Conservation (phyloP, 257 asterid genomes). For the Jacaranda mimosifolia region DNA sequence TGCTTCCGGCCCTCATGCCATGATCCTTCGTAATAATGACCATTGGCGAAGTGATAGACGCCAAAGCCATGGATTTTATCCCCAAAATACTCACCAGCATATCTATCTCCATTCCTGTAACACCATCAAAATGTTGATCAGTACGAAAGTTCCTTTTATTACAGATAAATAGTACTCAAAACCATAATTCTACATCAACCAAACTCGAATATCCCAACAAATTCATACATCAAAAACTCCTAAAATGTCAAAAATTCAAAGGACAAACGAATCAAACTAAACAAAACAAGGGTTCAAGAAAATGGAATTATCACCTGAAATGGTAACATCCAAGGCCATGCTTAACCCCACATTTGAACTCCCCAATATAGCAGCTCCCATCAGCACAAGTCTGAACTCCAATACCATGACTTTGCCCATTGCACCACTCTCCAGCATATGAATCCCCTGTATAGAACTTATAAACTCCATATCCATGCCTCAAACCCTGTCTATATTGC, state of each 20-base stretch:
- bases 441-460: constrained; percentile 83
- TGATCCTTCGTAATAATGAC: constrained; percentile 83
- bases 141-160: constrained; percentile 1
- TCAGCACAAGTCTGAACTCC: constrained; percentile 91
- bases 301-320: constrained; percentile 63
- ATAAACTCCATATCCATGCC: constrained; percentile 87
- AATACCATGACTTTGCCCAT: constrained; percentile 88
- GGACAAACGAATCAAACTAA: not conserved
- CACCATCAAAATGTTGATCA: constrained; percentile 26
- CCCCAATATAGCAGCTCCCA: constrained; percentile 86
- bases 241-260: not conserved
- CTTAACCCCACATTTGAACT: constrained; percentile 77
- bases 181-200: not conserved
- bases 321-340: constrained; percentile 93
- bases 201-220: not conserved
- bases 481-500: constrained; percentile 79
- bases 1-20: constrained; percentile 93
- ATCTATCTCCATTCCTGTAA: constrained; percentile 77
- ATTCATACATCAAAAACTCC: not conserved
- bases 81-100: constrained; percentile 81
- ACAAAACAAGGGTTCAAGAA: not conserved
- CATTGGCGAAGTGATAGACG: constrained; percentile 71
- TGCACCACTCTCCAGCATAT: constrained; percentile 87
- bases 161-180: not conserved
- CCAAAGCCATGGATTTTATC: constrained; percentile 89